Evolutionary conservation across 805 yeast genomes (phyloP).

Genomic region (Wickerhamomyces silvicola): DNA sequence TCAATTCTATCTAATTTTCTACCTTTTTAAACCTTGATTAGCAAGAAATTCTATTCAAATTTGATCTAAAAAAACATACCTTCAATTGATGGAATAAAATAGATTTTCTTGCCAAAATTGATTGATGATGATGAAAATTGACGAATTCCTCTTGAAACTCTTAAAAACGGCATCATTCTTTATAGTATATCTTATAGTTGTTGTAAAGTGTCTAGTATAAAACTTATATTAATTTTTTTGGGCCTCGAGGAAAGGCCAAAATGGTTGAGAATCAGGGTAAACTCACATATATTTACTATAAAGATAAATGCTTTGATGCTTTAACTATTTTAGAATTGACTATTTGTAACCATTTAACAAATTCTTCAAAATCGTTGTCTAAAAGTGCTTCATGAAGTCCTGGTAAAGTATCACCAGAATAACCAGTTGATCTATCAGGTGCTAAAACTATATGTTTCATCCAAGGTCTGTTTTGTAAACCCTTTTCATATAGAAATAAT

Average conservation of each 20-base stretch:
- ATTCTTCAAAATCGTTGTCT: conserved; percentile 34
- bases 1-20: conserved; percentile 36
- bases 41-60: too few species aligned
- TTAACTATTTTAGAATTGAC: conserved; percentile 4
- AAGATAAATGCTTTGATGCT: conserved; percentile 4
- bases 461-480: conserved; percentile 48
- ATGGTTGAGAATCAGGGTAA: too few species aligned
- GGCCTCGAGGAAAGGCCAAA: too few species aligned
- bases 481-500: conserved; percentile 40
- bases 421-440: conserved; percentile 47
- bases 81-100: conserved; percentile 48
- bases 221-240: too few species aligned
- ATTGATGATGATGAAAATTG: too few species aligned
- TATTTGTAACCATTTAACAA: conserved; percentile 8
- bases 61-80: conserved; percentile 30
- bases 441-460: conserved; percentile 61
- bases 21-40: conserved; percentile 10
- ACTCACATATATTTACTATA: neutral
- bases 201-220: too few species aligned
- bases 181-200: too few species aligned
- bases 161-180: too few species aligned
- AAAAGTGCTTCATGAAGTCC: conserved; percentile 51
- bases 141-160: too few species aligned
- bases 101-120: conserved; percentile 43
- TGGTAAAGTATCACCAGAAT: conserved; percentile 48